phyloP scores from a whole-genome alignment of 2,329 filamentous ascomycete species.

The Raffaelea albimanens region DNA sequence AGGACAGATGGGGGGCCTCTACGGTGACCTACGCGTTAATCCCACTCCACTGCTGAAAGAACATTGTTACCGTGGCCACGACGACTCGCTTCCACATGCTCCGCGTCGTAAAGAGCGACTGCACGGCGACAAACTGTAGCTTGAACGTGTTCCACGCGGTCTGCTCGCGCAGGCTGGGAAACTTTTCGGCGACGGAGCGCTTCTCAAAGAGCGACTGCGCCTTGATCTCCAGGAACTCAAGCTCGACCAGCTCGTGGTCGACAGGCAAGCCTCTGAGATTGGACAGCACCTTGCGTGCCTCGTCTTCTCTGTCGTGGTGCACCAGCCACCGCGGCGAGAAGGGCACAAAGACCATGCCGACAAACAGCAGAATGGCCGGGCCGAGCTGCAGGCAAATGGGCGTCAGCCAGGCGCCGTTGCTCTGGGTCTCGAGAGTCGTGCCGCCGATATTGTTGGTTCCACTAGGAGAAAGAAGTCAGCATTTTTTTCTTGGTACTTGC shows the following conservation, averaged over 20 bases:
- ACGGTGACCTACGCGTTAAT: constrained; percentile 32
- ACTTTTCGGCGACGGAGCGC: too few relatives aligned
- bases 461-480: too few relatives aligned
- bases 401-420: constrained; percentile 62
- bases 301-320: constrained; percentile 58
- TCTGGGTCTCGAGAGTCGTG: constrained; percentile 36
- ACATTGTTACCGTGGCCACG: constrained; percentile 54
- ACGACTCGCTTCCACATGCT: constrained; percentile 54
- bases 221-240: constrained; percentile 78
- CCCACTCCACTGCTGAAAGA: constrained; percentile 44
- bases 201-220: constrained; percentile 69
- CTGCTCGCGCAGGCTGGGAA: too few relatives aligned
- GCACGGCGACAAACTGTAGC: too few relatives aligned
- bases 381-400: constrained; percentile 63
- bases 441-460: constrained; percentile 60
- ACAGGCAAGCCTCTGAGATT: constrained; percentile 50
- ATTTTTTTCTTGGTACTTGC: too few relatives aligned
- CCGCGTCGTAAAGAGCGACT: too few relatives aligned
- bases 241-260: constrained; percentile 58
- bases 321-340: constrained; percentile 70
- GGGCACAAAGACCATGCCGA: constrained; percentile 72
- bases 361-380: constrained; percentile 55
- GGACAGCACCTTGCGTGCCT: constrained; percentile 55
- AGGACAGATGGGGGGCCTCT: too few relatives aligned
- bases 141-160: constrained; percentile 35